Evolutionary conservation across 2,329 filamentous ascomycete genomes (phyloP).

Genomic region (Ascochyta rabiei): DNA sequence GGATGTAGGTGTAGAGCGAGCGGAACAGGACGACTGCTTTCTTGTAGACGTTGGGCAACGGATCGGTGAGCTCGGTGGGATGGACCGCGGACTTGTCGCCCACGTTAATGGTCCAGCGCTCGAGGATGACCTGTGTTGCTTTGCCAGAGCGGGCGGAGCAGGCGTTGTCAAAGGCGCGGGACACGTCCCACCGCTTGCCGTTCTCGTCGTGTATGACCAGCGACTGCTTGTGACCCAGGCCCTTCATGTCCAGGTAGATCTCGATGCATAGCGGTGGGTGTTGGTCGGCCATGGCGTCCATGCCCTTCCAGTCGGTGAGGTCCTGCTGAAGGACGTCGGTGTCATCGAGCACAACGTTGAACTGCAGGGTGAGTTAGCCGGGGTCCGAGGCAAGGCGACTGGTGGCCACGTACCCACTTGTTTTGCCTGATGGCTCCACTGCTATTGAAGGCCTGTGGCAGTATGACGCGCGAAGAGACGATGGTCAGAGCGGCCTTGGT

Average conservation of each 20-base stretch:
- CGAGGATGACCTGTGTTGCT: conserved; percentile 77
- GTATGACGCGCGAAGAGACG: conserved; percentile 76
- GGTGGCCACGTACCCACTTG: conserved; percentile 75
- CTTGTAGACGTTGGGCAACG: conserved; percentile 91
- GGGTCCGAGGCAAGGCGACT: not conserved
- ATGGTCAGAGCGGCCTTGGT: conserved; percentile 86
- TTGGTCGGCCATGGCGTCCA: conserved; percentile 75
- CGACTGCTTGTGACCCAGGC: conserved; percentile 81
- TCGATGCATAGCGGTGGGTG: conserved; percentile 89
- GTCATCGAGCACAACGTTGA: conserved; percentile 93
- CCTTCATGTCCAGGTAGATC: conserved; percentile 81
- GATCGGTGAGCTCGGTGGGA: conserved; percentile 62
- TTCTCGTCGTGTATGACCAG: conserved; percentile 86
- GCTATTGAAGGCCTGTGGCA: conserved; percentile 64
- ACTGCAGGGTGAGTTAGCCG: conserved; percentile 61
- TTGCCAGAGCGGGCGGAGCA: conserved; percentile 49
- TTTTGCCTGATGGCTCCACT: conserved; percentile 72
- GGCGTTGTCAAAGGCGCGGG: conserved; percentile 76
- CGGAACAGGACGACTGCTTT: conserved; percentile 95
- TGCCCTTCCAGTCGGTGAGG: conserved; percentile 79
- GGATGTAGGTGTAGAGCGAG: conserved; percentile 81
- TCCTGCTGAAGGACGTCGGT: conserved; percentile 86
- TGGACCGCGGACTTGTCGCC: conserved; percentile 63
- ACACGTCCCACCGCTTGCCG: conserved; percentile 91
- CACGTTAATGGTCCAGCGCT: conserved; percentile 88